Evolutionary conservation across 371 early-diverging fungal genomes (phyloP), one percentile per base, ranked within the genome.

Genomic region (Synchytrium microbalum): DNA sequence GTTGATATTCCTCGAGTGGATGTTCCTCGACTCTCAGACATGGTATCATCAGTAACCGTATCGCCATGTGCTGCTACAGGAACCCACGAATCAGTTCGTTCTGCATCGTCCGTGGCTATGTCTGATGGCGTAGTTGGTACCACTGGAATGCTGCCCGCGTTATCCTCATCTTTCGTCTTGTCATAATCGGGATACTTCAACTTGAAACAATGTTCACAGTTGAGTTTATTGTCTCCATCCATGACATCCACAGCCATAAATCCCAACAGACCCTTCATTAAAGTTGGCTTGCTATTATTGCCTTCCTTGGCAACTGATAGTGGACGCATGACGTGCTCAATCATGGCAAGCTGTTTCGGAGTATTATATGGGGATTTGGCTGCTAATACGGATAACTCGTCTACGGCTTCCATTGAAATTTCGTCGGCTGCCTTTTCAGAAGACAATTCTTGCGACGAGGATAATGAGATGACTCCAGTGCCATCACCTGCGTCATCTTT

Each of bases 171-270:
- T 28, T 5, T 24, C 8, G 8, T 55, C 13, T 24, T 28, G 13
- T 55, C 28, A 13, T 25, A 13, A 38, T 38, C 51, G 16, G 64
- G 64, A 30, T 71, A 65, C 32, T 65, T 57, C n/a, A 52, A 31
- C 57, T 71, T 74, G 51, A 70, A 69, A 60, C 80, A 79, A n/a
- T 63, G 27, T 13, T 80, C 78, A 61, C 80, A 80, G 1, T 67
- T 67, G 26, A 68, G 72, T 0, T 64, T 66, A 57, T 74, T 71
- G 2, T 67, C 68, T 19, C 78, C 78, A 19, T 77, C 78, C 58
- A 80, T 54, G 14, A 67, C 55, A 60, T 80, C 80, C 19, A 76
- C 74, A 32, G 65, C 61, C 66, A 76, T 67, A 33, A 80, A 77
- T n/a, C 58, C 57, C 31, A 58, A 54, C 54, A 80, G 14, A 58